Evolutionary conservation across 768 basidiomycete species (phyloP).

Genomic region (Amanita subjunquillea): DNA sequence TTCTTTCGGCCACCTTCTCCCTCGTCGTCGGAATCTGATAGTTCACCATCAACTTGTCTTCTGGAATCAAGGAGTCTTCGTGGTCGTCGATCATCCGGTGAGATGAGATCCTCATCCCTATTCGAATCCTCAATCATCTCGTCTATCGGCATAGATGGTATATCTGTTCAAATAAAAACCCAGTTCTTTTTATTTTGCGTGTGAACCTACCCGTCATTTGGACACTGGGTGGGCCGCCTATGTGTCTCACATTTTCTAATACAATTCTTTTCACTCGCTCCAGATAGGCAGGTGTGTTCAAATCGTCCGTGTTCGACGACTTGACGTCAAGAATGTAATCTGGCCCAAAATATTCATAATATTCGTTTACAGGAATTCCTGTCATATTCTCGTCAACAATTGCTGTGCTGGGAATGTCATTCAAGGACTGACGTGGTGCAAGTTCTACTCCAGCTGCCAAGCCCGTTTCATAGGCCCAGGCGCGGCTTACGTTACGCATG

Average conservation of each 20-base stretch:
- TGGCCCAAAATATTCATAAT: constrained; percentile 98
- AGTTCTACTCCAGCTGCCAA: constrained; percentile 96
- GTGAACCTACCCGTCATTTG: constrained; percentile 68
- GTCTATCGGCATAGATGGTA: constrained; percentile 79
- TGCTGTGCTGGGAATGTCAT: not conserved
- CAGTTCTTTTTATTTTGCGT: not conserved
- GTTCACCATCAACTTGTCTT: constrained; percentile 76
- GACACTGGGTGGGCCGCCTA: constrained; percentile 84
- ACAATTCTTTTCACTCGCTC: constrained; percentile 89
- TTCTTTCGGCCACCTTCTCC: constrained; percentile 80
- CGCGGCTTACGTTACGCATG: constrained; percentile 92
- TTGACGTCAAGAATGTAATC: constrained; percentile 95
- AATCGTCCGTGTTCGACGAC: constrained; percentile 88
- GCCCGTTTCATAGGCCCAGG: constrained; percentile 98
- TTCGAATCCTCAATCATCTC: constrained; percentile 72
- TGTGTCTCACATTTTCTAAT: constrained; percentile 80
- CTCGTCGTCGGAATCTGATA: constrained; percentile 98
- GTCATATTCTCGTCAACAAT: not conserved
- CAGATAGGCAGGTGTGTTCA: constrained; percentile 89
- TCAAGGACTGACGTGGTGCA: constrained; percentile 46
- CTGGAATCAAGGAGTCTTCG: constrained; percentile 70
- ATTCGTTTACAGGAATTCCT: constrained; percentile 98
- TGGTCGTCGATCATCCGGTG: constrained; percentile 68
- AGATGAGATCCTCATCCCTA: constrained; percentile 74
- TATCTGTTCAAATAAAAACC: constrained; percentile 36